These are phyloP conservation scores for Boletus subluridellus DNA, from an alignment of 1,284 basidiomycete species.

Conservation along the genomic window DNA sequence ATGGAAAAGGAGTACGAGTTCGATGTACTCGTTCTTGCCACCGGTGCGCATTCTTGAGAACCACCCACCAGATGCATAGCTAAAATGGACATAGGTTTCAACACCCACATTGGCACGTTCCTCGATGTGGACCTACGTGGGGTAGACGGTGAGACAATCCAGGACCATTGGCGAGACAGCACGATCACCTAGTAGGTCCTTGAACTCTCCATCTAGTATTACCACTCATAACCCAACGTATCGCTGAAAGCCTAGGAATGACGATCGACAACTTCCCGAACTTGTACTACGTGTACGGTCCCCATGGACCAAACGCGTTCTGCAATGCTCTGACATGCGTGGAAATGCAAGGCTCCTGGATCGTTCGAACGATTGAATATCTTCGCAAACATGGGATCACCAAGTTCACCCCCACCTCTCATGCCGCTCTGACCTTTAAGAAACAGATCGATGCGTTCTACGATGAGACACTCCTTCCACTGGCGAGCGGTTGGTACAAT, in stretches of 20 bases:
- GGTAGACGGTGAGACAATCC: constrained; percentile 14
- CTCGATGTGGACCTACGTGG: constrained; percentile 14
- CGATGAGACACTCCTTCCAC: constrained; percentile 10
- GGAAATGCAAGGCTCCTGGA: constrained; percentile 11
- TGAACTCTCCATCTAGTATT: not conserved
- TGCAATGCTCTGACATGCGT: constrained; percentile 12
- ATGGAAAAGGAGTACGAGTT: constrained; percentile 8
- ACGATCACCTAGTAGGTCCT: constrained; percentile 18
- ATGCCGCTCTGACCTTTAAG: constrained; percentile 12
- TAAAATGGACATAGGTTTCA: constrained; percentile 11
- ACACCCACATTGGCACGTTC: constrained; percentile 8
- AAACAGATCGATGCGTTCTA: not conserved
- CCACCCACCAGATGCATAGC: too few species aligned
- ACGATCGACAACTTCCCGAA: constrained; percentile 24
- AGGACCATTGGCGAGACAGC: constrained; percentile 19
- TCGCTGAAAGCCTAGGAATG: constrained; percentile 16
- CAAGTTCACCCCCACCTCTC: constrained; percentile 14
- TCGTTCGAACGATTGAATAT: constrained; percentile 15
- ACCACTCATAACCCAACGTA: not conserved
- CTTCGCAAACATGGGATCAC: constrained; percentile 12
- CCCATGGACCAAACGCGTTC: constrained; percentile 16
- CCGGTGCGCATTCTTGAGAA: constrained; percentile 3
- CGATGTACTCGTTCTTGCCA: constrained; percentile 18
- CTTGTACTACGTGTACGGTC: constrained; percentile 16
- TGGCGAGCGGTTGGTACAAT: not conserved